Conservation (phyloP, 495 filamentous ascomycete genomes). For the Penicillium turbatum region DNA sequence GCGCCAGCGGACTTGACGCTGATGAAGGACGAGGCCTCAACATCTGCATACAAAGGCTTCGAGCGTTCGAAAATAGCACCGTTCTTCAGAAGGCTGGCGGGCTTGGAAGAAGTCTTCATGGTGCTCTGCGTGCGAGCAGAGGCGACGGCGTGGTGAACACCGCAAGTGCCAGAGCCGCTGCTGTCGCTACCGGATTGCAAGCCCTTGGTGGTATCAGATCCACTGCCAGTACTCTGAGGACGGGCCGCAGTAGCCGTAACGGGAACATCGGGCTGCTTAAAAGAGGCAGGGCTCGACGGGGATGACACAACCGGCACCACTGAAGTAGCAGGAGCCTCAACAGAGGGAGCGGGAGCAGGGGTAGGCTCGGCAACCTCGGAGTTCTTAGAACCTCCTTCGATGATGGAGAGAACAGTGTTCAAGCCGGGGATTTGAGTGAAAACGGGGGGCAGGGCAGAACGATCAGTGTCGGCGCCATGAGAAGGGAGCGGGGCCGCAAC, state of each 20-base stretch:
- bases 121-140: slow-evolving; percentile 39
- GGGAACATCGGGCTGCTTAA: background rate
- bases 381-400: slow-evolving; percentile 1
- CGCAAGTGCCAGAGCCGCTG: slow-evolving; percentile 26
- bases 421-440: slow-evolving; percentile 7
- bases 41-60: slow-evolving; percentile 61
- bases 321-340: background rate
- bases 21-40: slow-evolving; percentile 50
- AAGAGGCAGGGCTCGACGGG: background rate
- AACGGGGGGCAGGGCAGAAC: background rate
- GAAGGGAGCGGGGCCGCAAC: background rate
- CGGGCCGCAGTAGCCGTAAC: background rate
- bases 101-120: slow-evolving; percentile 34
- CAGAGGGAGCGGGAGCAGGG: background rate
- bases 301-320: background rate
- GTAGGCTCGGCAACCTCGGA: slow-evolving; percentile 4
- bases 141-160: slow-evolving; percentile 24
- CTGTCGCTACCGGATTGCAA: slow-evolving; percentile 3
- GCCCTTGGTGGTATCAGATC: slow-evolving; percentile 1
- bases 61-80: slow-evolving; percentile 60
- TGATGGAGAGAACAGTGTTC: slow-evolving; percentile 13
- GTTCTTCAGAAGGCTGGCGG: slow-evolving; percentile 33
- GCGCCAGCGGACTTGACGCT: slow-evolving; percentile 74
- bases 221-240: background rate
- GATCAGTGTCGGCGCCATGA: slow-evolving; percentile 1